phyloP scores from a whole-genome alignment of 352 stramenopile species.

The Pythium aristosporum region DNA sequence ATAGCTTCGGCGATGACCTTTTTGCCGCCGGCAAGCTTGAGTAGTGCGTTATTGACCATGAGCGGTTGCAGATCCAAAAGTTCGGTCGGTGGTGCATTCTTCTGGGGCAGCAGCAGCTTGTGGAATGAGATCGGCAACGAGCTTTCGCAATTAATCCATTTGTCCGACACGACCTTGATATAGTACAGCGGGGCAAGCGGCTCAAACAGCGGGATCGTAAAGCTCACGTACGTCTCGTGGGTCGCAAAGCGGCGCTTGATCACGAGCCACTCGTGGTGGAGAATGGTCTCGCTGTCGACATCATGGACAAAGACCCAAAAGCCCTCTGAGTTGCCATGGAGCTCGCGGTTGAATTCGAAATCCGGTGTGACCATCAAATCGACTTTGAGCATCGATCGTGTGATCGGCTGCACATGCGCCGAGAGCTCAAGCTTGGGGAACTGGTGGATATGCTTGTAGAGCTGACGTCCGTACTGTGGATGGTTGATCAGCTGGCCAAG shows the following conservation, averaged over 20 bases:
- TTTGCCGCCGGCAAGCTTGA: conserved; percentile 68
- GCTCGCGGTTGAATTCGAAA: conserved; percentile 96
- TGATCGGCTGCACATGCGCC: conserved; percentile 98
- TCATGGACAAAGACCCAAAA: conserved; percentile 99
- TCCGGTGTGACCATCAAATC: conserved; percentile 96
- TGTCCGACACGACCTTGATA: conserved; percentile 96
- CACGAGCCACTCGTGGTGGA: conserved; percentile 97
- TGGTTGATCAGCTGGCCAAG: conserved; percentile 97
- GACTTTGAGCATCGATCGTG: conserved; percentile 94
- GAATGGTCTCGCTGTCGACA: conserved; percentile 97
- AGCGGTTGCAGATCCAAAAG: conserved; percentile 98
- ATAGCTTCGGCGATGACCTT: conserved; percentile 58
- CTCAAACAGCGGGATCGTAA: conserved; percentile 98
- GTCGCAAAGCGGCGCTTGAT: conserved; percentile 88
- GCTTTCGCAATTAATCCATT: conserved; percentile 97
- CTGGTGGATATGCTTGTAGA: conserved; percentile 98
- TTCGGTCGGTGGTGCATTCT: conserved; percentile 97
- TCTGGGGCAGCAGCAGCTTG: conserved; percentile 98
- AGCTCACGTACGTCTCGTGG: conserved; percentile 86
- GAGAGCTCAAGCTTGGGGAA: conserved; percentile 97
- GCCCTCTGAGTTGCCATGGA: conserved; percentile 95
- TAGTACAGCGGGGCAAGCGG: conserved; percentile 98
- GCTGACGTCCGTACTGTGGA: conserved; percentile 96
- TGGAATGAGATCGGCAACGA: conserved; percentile 98
- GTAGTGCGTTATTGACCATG: conserved; percentile 83